Base-by-base conservation (phyloP, 345 rosid genomes). In the Aethionema arabicum region DNA sequence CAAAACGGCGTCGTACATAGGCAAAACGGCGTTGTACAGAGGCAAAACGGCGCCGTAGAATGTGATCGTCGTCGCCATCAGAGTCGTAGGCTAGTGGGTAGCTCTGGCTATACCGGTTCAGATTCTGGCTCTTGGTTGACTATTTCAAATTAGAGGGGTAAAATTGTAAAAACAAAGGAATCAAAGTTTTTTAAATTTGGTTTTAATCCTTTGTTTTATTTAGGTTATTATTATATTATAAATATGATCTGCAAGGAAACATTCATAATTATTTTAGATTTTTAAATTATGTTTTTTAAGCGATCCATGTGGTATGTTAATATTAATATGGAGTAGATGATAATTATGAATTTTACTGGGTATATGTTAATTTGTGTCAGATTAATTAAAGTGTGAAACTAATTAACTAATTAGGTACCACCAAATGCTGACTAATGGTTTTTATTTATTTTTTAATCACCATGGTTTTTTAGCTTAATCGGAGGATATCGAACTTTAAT, bases 71-170 rank as follows among this genome's bases (percentile, higher is more conserved):
- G 4, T 40, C 21, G 52, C 32, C 52, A 14, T 35, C 35, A 21
- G 33, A 31, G 11, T 35, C 46, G 41, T 59, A 42, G 49, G 67
- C 29, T 51, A 32, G 32, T 33, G 47, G 54, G 47, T 43, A 48
- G 55, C 38, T 43, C 66, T 52, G 66, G 39, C 54, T 59, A 60
- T 67, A 67, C 5, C 45, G 39, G 45, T 36, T 29, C 21, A 52
- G 56, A 49, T 45, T 29, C 21, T 60, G 56, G 56, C 37, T 6
- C 62, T 8, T 61, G 54, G 67, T 54, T 69, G 6, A 67, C 73
- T 61, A 61, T 69, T 38, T 45, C 67, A 11, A 60, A 68, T 52
- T 67, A 67, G 59, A 44, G 7, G n/a, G 11, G 31, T 14, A 14
- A 63, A 33, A 8, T n/a, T 43, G 36, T 65, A 21, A 6, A 40